Conservation (phyloP, 805 yeast species). For the Candida koratica region DNA sequence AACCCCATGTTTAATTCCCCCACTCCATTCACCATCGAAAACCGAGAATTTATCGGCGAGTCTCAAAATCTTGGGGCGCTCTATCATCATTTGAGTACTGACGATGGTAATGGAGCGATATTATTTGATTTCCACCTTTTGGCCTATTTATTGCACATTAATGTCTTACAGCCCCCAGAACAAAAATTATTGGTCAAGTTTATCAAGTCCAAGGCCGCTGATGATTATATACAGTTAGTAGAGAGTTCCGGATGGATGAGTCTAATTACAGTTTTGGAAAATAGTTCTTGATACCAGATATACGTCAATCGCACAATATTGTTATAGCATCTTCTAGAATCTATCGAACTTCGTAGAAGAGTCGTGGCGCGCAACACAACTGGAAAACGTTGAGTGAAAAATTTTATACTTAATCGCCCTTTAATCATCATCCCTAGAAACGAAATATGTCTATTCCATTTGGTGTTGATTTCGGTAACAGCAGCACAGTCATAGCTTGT, state of each 20-base stretch:
- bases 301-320: too few species aligned
- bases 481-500: constrained; percentile 87
- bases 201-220: constrained; percentile 40
- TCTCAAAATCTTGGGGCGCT: constrained; percentile 62
- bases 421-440: too few species aligned
- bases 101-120: constrained; percentile 24
- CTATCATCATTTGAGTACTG: constrained; percentile 45
- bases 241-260: constrained; percentile 83
- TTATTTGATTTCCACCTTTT: constrained; percentile 77
- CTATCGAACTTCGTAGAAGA: constrained; percentile 7
- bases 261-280: constrained; percentile 49
- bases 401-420: constrained; percentile 7
- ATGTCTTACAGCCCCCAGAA: constrained; percentile 57
- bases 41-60: constrained; percentile 71
- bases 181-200: constrained; percentile 44
- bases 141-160: constrained; percentile 51
- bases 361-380: constrained; percentile 7
- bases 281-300: constrained; percentile 15
- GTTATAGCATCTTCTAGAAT: constrained; percentile 3
- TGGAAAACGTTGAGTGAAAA: constrained; percentile 6
- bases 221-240: constrained; percentile 48
- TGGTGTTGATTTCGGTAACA: constrained; percentile 97
- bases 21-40: constrained; percentile 65
- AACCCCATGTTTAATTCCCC: constrained; percentile 45
- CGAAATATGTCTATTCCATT: constrained; percentile 81